phyloP scores from a whole-genome alignment of 805 yeast genomes.

The Saturnispora diversa region DNA sequence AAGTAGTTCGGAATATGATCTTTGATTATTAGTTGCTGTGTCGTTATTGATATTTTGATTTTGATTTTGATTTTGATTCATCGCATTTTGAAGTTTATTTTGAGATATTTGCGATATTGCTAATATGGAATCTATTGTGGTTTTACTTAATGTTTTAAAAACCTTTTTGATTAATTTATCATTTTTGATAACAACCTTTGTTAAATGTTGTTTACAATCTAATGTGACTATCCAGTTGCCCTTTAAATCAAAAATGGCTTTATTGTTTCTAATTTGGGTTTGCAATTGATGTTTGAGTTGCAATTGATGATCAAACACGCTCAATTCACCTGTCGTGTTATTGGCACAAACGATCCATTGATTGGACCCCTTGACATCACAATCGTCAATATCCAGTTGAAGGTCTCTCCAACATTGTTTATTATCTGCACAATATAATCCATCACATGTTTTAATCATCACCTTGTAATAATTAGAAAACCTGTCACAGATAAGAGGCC shows the following conservation, averaged over 20 bases:
- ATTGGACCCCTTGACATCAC: background rate
- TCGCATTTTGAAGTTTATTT: constrained; percentile 34
- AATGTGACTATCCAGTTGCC: constrained; percentile 39
- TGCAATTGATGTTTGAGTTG: background rate
- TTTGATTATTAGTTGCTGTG: background rate
- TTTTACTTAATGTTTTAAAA: constrained; percentile 39
- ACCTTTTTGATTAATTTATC: constrained; percentile 43
- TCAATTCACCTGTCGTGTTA: constrained; percentile 17
- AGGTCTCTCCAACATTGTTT: background rate
- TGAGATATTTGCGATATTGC: constrained; percentile 42
- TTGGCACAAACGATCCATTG: constrained; percentile 17
- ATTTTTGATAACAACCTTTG: constrained; percentile 39
- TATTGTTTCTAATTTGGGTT: constrained; percentile 25
- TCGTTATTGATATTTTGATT: no score
- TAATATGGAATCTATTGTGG: constrained; percentile 38
- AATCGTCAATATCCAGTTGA: background rate
- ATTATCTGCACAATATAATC: background rate
- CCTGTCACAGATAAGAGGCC: constrained; percentile 1
- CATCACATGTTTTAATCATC: background rate
- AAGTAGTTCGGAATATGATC: constrained; percentile 20
- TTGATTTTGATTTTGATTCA: background rate
- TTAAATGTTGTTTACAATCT: constrained; percentile 24
- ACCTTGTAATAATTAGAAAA: constrained; percentile 1
- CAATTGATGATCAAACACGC: constrained; percentile 9
- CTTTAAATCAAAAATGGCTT: constrained; percentile 41